Evolutionary conservation across 2,329 filamentous ascomycete genomes (phyloP), one percentile per base, ranked within the genome.

Genomic region (Onygenales sp.): DNA sequence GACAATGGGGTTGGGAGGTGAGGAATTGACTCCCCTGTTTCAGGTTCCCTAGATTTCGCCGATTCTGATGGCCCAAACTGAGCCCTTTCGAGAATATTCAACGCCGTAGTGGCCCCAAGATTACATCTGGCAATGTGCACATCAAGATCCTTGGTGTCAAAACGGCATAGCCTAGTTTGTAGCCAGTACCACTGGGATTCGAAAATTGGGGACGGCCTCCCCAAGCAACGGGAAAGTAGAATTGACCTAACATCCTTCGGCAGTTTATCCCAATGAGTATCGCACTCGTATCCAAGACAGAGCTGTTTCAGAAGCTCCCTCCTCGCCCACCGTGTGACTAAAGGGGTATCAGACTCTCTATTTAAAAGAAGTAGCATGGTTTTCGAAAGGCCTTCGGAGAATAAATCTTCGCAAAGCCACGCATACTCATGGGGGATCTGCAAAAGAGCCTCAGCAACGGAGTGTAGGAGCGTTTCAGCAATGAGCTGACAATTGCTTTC

Each of bases 241-340:
- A 74, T 60, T n/a, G 65, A 63, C 44, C 78, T 69, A 52, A 79
- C 70, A 6, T 71, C 66, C 13, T 68, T 60, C 2, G 77, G 75
- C 9, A 80, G 62, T 27, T 60, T 64, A 39, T 80, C 77, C 78
- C 78, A 81, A 33, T 77, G 67, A 8, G 68, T 70, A 51, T 80
- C 76, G 47, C 69, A 70, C 42, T 79, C 70, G 33, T 77, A 70
- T 0, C 76, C 76, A 27, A 80, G 62, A 48, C 74, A 77, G 4
- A 77, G 62, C 52, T 74, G 70, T 14, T 69, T 67, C 11, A 80
- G 62, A 1, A 77, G 61, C n/a, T 77, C 72, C 59, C 67, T 72
- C 49, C 71, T 72, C 42, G 70, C 67, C 68, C 65, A 70, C 53
- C 65, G 54, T 53, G 65, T 69, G 42, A 73, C 71, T 3, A 67